These are phyloP conservation scores for Avena sativa DNA, from an alignment of 176 grass and related monocot species.

Conservation along the genomic window DNA sequence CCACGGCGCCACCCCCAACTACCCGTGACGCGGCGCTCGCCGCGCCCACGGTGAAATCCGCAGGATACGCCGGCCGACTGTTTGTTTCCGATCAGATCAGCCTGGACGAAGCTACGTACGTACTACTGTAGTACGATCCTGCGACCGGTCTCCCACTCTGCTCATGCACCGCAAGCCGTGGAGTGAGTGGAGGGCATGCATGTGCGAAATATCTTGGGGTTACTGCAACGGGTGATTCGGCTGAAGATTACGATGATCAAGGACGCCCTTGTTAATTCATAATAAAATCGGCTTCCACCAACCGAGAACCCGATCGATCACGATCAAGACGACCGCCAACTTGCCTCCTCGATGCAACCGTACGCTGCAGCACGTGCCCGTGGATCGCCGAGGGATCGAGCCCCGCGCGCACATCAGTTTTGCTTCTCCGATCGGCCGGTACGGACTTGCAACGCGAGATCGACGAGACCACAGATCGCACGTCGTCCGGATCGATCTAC, in stretches of 20 bases:
- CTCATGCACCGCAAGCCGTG: neutral
- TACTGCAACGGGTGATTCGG: neutral
- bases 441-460: neutral
- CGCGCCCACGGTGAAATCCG: neutral
- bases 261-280: neutral
- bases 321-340: neutral
- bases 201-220: neutral
- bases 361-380: constrained; percentile 19
- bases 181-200: neutral
- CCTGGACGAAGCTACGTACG: neutral
- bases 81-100: neutral
- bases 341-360: neutral
- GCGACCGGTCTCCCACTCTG: neutral
- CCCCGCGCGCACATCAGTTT: neutral
- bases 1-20: neutral
- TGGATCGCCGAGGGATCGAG: neutral
- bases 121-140: neutral
- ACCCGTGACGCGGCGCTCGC: neutral
- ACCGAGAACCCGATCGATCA: constrained; percentile 1
- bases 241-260: constrained; percentile 5
- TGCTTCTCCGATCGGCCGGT: too few species aligned
- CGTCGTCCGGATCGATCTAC: too few species aligned
- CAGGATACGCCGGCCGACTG: neutral
- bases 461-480: neutral
- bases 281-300: neutral